Evolutionary conservation across 2,329 filamentous ascomycete genomes (phyloP).

Genomic region (Calonectria hongkongensis): DNA sequence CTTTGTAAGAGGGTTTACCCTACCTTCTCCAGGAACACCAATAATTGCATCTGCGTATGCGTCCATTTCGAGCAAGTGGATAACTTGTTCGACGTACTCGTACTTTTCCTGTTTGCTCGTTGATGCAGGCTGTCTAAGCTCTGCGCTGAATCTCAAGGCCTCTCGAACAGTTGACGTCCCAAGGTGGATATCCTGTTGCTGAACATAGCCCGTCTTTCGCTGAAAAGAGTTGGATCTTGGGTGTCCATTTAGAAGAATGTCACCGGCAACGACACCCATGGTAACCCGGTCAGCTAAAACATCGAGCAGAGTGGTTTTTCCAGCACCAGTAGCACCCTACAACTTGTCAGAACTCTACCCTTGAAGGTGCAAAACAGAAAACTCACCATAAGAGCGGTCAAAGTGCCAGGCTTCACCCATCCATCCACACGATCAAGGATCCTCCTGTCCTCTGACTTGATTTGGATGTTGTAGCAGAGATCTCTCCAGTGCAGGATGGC

Average conservation of each 20-base stretch:
- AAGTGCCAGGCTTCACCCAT: conserved; percentile 84
- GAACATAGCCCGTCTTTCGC: conserved; percentile 79
- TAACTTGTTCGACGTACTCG: conserved; percentile 78
- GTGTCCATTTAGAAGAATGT: conserved; percentile 80
- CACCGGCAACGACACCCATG: conserved; percentile 78
- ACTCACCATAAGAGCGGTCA: conserved; percentile 82
- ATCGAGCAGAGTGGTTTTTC: conserved; percentile 66
- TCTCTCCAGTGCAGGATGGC: conserved; percentile 80
- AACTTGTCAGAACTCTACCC: background rate
- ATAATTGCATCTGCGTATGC: conserved; percentile 81
- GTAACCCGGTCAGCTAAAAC: conserved; percentile 70
- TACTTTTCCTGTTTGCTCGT: conserved; percentile 75
- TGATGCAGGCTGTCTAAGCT: conserved; percentile 73
- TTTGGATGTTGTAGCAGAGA: conserved; percentile 76
- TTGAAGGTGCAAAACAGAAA: no score
- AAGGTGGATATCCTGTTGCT: conserved; percentile 76
- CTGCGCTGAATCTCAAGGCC: conserved; percentile 72
- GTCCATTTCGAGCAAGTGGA: conserved; percentile 79
- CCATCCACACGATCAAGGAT: conserved; percentile 83
- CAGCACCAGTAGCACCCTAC: conserved; percentile 72
- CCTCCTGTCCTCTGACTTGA: conserved; percentile 77
- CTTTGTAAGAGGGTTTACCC: accelerated
- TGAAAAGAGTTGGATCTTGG: conserved; percentile 75
- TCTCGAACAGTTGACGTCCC: conserved; percentile 74
- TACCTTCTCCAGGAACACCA: conserved; percentile 74